These are phyloP conservation scores for Zygoascus meyerae DNA, from an alignment of 1,139 yeast genomes.

Conservation along the genomic window DNA sequence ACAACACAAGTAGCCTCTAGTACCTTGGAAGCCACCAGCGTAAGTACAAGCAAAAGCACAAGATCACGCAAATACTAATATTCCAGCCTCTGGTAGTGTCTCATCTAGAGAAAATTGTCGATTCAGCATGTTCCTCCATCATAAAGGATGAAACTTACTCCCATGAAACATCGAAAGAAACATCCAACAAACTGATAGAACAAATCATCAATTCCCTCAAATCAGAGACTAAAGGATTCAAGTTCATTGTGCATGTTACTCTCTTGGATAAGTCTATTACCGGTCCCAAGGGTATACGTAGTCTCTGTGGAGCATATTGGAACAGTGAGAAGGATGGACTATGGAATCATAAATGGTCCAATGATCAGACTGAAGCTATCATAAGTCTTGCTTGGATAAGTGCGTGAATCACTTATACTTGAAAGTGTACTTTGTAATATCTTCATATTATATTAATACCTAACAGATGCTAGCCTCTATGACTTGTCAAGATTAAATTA, in stretches of 20 bases:
- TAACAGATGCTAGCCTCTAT: too few species aligned
- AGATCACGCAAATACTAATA: background rate
- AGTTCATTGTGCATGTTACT: slow-evolving; percentile 29
- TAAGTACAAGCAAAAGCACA: background rate
- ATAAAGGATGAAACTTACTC: slow-evolving; percentile 7
- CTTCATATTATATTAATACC: background rate
- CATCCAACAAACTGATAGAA: slow-evolving; percentile 12
- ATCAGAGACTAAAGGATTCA: slow-evolving; percentile 27
- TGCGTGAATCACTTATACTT: background rate
- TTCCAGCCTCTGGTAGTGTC: slow-evolving; percentile 16
- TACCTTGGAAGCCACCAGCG: slow-evolving; percentile 4
- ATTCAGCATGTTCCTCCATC: slow-evolving; percentile 12
- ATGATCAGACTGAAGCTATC: slow-evolving; percentile 22
- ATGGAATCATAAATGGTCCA: slow-evolving; percentile 29
- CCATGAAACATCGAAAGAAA: slow-evolving; percentile 7
- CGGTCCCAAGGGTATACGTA: slow-evolving; percentile 28
- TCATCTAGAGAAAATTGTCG: slow-evolving; percentile 12
- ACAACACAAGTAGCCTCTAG: slow-evolving; percentile 7
- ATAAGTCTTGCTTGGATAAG: slow-evolving; percentile 33
- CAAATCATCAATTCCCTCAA: slow-evolving; percentile 22
- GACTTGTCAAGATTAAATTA: background rate
- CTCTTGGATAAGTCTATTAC: slow-evolving; percentile 22
- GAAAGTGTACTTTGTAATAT: background rate
- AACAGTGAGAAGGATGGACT: slow-evolving; percentile 34
- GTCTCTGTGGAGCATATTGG: slow-evolving; percentile 32